Evolutionary conservation across 192 early-diverging fungal genomes (phyloP).

Genomic region (Entrophospora sp.): DNA sequence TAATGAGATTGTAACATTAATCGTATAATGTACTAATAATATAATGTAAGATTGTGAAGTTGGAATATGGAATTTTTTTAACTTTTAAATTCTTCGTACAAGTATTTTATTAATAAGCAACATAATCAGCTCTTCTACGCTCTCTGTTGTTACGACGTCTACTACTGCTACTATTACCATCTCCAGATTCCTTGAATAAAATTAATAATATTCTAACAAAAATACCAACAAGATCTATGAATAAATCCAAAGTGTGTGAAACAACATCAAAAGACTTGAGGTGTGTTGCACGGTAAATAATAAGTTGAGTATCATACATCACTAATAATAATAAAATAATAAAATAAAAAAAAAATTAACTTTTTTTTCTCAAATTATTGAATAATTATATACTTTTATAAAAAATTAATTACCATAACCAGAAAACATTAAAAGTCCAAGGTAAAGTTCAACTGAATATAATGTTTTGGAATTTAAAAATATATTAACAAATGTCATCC

Average conservation of each 20-base stretch:
- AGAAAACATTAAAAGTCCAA: slow-evolving; percentile 38
- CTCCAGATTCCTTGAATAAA: slow-evolving; percentile 23
- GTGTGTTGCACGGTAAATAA: slow-evolving; percentile 30
- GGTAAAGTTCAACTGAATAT: slow-evolving; percentile 33
- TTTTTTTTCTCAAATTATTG: neutral
- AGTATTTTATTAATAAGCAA: neutral
- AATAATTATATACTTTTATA: neutral
- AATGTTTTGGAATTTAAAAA: slow-evolving; percentile 26
- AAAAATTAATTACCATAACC: slow-evolving; percentile 21
- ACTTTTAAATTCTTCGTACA: no score
- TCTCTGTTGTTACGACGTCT: neutral
- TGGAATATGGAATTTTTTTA: no score
- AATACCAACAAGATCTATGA: slow-evolving; percentile 35
- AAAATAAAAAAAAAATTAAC: neutral
- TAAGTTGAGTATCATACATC: slow-evolving; percentile 48
- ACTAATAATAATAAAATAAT: slow-evolving; percentile 12
- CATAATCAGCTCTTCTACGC: neutral
- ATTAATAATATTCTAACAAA: slow-evolving; percentile 37
- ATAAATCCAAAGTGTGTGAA: slow-evolving; percentile 29
- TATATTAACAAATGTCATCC: slow-evolving; percentile 28
- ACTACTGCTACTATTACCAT: slow-evolving; percentile 21
- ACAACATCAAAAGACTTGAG: slow-evolving; percentile 20
- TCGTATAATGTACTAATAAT: no score
- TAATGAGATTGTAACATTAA: no score
- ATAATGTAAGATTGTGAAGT: no score